Evolutionary conservation across 2,329 filamentous ascomycete genomes (phyloP).

Genomic region (Elsinoe batatas): DNA sequence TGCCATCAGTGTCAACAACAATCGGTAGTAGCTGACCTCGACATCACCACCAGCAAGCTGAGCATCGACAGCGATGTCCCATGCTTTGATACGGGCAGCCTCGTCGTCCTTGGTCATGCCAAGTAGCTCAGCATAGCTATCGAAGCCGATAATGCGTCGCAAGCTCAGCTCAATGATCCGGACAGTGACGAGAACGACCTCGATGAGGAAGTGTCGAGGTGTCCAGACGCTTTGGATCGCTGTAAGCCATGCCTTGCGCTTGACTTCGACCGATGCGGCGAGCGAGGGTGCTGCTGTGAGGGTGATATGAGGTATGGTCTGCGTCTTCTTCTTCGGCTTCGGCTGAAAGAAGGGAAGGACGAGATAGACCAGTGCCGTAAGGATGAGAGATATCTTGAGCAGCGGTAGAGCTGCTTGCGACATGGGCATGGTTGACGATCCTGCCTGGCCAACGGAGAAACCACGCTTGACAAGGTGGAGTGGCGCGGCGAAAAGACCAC

Average conservation of each 20-base stretch:
- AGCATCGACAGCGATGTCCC: slow-evolving; percentile 86
- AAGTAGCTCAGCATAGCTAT: slow-evolving; percentile 67
- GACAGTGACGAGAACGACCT: slow-evolving; percentile 67
- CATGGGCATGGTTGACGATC: slow-evolving; percentile 11
- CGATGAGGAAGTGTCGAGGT: slow-evolving; percentile 76
- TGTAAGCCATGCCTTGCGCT: slow-evolving; percentile 83
- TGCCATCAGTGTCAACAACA: slow-evolving; percentile 77
- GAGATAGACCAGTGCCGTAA: slow-evolving; percentile 47
- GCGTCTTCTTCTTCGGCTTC: slow-evolving; percentile 42
- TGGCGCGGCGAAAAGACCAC: slow-evolving; percentile 35
- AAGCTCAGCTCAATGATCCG: slow-evolving; percentile 76
- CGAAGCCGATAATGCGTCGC: slow-evolving; percentile 65
- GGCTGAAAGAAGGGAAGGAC: slow-evolving; percentile 48
- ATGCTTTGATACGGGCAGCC: slow-evolving; percentile 75
- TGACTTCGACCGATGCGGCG: slow-evolving; percentile 73
- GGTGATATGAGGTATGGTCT: slow-evolving; percentile 26
- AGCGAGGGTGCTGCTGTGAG: slow-evolving; percentile 54
- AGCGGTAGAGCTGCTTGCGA: slow-evolving; percentile 32
- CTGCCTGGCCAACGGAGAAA: slow-evolving; percentile 9
- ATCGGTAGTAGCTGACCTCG: slow-evolving; percentile 77
- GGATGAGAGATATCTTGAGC: slow-evolving; percentile 41
- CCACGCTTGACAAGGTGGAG: slow-evolving; percentile 27
- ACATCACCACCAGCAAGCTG: slow-evolving; percentile 84
- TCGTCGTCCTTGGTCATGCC: slow-evolving; percentile 79
- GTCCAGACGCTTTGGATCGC: slow-evolving; percentile 89